Evolutionary conservation across 2,329 filamentous ascomycete species (phyloP).

Genomic region (Alternaria gaisen): DNA sequence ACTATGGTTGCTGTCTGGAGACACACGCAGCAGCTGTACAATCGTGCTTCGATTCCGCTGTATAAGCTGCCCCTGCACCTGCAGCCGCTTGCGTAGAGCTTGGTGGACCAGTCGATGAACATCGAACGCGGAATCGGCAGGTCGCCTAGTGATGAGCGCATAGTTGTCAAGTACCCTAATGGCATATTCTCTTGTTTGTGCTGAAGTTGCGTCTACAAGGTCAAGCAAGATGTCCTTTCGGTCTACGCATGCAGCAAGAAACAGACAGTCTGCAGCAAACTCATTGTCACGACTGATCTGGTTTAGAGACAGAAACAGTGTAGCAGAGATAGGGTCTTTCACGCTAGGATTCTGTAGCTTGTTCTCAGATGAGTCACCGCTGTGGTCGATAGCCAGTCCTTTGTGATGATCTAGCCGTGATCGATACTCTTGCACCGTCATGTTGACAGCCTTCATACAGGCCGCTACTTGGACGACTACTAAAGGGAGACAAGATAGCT

Average conservation of each 20-base stretch:
- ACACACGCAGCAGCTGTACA: conserved; percentile 21
- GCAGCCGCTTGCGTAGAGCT: conserved; percentile 17
- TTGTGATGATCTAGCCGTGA: conserved; percentile 4
- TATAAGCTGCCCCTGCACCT: conserved; percentile 6
- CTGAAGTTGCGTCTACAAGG: conserved; percentile 25
- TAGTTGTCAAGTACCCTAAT: conserved; percentile 22
- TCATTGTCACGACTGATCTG: conserved; percentile 31
- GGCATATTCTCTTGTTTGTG: conserved; percentile 18
- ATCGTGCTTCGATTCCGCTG: conserved; percentile 20
- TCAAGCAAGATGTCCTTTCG: conserved; percentile 30
- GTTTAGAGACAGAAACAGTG: conserved; percentile 56
- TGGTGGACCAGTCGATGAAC: conserved; percentile 24
- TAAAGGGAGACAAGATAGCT: conserved; percentile 30
- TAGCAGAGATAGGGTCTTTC: conserved; percentile 53
- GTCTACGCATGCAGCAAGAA: conserved; percentile 52
- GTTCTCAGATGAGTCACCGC: conserved; percentile 45
- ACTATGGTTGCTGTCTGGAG: conserved; percentile 22
- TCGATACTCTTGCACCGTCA: conserved; percentile 25
- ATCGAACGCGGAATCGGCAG: conserved; percentile 20
- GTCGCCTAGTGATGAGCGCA: conserved; percentile 21
- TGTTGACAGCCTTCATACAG: conserved; percentile 20
- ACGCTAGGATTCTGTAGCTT: conserved; percentile 24
- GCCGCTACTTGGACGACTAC: conserved; percentile 31
- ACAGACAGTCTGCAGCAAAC: conserved; percentile 50
- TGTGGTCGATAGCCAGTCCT: conserved; percentile 29